Conservation (phyloP, 768 basidiomycete genomes). For the Trametes cinnabarina region DNA sequence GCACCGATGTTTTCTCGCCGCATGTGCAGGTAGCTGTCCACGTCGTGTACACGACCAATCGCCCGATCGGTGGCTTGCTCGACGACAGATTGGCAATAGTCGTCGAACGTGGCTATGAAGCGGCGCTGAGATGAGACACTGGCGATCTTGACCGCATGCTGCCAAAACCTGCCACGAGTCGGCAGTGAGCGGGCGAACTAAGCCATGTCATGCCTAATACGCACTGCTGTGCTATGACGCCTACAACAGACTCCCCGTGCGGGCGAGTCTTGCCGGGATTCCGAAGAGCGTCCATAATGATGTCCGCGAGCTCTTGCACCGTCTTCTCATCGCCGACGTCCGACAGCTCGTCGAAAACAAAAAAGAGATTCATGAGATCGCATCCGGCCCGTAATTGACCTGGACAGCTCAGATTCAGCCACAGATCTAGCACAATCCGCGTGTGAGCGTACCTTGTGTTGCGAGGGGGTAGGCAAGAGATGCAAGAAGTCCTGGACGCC, state of each 20-base stretch:
- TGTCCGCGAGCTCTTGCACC: slow-evolving; percentile 17
- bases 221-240: slow-evolving; percentile 26
- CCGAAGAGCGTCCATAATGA: slow-evolving; percentile 25
- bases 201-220: not conserved
- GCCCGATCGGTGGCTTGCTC: slow-evolving; percentile 25
- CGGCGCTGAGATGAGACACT: slow-evolving; percentile 7
- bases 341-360: slow-evolving; percentile 30
- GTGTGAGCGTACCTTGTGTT: not conserved
- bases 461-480: slow-evolving; percentile 8
- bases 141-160: slow-evolving; percentile 6
- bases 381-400: slow-evolving; percentile 13
- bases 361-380: slow-evolving; percentile 31
- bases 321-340: slow-evolving; percentile 13
- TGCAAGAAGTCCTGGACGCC: slow-evolving; percentile 9
- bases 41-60: slow-evolving; percentile 7
- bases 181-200: too few relatives aligned
- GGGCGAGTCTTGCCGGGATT: slow-evolving; percentile 24
- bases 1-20: slow-evolving; percentile 27
- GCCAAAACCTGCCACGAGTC: slow-evolving; percentile 18
- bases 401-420: not conserved
- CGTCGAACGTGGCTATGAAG: slow-evolving; percentile 24
- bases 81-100: slow-evolving; percentile 25
- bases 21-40: slow-evolving; percentile 26
- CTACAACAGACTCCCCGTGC: slow-evolving; percentile 20
- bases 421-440: not conserved